Evolutionary conservation across 2,329 filamentous ascomycete species (phyloP).

Genomic region (Fusarium graminum): DNA sequence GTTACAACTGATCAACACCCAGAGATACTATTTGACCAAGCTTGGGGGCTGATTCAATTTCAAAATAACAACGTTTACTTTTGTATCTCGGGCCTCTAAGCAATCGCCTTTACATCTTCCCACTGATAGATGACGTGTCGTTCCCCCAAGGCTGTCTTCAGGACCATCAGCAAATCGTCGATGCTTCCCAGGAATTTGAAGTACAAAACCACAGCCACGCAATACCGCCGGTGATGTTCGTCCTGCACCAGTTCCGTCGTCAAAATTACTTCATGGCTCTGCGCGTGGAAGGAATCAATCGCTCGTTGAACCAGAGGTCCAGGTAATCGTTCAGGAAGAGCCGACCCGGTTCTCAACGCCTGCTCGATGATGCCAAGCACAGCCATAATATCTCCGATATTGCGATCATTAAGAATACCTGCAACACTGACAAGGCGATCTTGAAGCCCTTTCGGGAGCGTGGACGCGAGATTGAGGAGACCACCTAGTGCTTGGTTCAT

Average conservation of each 20-base stretch:
- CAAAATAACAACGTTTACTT: too few species aligned
- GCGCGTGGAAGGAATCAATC: constrained; percentile 46
- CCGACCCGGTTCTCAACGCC: constrained; percentile 60
- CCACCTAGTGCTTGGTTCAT: constrained; percentile 54
- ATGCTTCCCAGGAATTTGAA: constrained; percentile 58
- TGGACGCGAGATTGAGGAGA: constrained; percentile 52
- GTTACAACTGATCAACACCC: too few species aligned
- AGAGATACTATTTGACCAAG: too few species aligned
- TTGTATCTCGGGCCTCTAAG: neutral
- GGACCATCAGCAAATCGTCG: constrained; percentile 60
- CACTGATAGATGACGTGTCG: constrained; percentile 52
- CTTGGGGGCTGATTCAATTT: too few species aligned
- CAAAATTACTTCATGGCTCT: constrained; percentile 48
- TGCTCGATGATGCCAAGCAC: constrained; percentile 62
- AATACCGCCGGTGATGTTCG: constrained; percentile 60
- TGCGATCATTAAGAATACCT: constrained; percentile 58
- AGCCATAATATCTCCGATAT: constrained; percentile 65
- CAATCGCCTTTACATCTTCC: constrained; percentile 36
- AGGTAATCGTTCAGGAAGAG: constrained; percentile 62
- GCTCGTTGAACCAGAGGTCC: constrained; percentile 59
- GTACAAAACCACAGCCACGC: constrained; percentile 60
- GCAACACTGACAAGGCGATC: constrained; percentile 54
- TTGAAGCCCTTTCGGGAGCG: constrained; percentile 57
- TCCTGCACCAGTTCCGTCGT: constrained; percentile 54
- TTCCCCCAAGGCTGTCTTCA: constrained; percentile 61